Base-by-base conservation (phyloP, 768 basidiomycete species). In the Lactarius deliciosus region DNA sequence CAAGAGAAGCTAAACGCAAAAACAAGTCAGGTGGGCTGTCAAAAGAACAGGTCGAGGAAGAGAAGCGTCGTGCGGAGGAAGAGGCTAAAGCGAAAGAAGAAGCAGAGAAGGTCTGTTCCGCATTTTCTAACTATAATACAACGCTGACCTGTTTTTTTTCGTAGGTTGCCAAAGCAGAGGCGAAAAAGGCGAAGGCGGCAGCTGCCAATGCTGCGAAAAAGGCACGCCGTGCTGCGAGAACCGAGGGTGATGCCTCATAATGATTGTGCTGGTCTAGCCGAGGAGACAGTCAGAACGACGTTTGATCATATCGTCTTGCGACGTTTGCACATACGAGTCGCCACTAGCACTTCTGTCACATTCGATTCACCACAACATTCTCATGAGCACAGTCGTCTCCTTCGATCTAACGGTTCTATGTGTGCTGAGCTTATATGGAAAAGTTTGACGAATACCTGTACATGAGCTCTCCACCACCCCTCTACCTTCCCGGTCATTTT, bases 131-230 rank as follows among this genome's bases (percentile, higher is more conserved):
- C 22, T 20, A 30, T 16, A 18, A 38, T 30, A 13, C 60, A 55
- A 28, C 34, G 10, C 43, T 20, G 18, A 61, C n/a, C 7, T 36
- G 28, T 25, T 22, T 30, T 38, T 38, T 64, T 64, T 22, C n/a
- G 22, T 72, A 86, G 83, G 75, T 68, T 57, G 86, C 85, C 4
- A 84, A 84, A 56, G 90, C 85, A 18, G 90, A 91, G 62, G 89
- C 90, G 2, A 93, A 94, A 77, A 93, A 92, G 78, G 86, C 86
- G 3, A 94, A 93, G 73, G 85, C 88, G 0, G 90, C 90, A 3
- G 90, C 91, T 54, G 92, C 93, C 3, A 95, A 88, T 73, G 93
- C 92, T 47, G 92, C 92, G 13, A 96, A 96, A 81, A 96, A 96
- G 79, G 92, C 92, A 36, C 80, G 91, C 68, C 82, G 91, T 69